Percentiles rank a stretch among this genome's conserved stretches.
Evolutionary conservation across 75 land plant genomes (phyloP).

Genomic region (Pinus tabuliformis): DNA sequence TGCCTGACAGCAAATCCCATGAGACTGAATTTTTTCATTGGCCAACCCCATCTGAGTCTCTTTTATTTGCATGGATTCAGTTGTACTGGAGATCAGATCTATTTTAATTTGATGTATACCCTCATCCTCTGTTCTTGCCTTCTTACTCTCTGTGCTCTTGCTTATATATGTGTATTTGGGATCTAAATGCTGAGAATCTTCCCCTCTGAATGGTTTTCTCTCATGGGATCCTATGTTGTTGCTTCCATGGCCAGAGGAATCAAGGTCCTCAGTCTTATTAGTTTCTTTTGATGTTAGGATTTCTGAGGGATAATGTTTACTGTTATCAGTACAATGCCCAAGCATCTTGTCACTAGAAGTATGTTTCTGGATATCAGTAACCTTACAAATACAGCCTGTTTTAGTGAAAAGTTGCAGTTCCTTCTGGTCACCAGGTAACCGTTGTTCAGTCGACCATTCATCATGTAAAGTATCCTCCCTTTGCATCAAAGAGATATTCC

Average conservation of each 20-base stretch:
- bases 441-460: constrained; percentile 6
- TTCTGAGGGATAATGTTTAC: background rate
- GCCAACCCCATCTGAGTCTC: background rate
- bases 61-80: background rate
- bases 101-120: background rate
- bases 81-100: background rate
- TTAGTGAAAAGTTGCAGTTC: background rate
- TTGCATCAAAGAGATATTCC: background rate
- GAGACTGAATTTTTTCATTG: background rate
- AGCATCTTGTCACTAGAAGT: background rate
- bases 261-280: constrained; percentile 4
- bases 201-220: constrained; percentile 2
- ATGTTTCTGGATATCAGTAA: background rate
- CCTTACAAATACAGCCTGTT: background rate
- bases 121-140: background rate
- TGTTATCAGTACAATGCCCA: background rate
- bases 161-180: background rate
- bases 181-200: background rate
- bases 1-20: background rate
- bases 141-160: background rate
- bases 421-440: constrained; percentile 1
- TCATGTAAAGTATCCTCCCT: background rate
- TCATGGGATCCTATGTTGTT: constrained; percentile 5
- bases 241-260: constrained; percentile 11
- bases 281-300: background rate